Evolutionary conservation across 306 rosid genomes (phyloP), one percentile per base, ranked within the genome.

Genomic region (Castanopsis chinensis): DNA sequence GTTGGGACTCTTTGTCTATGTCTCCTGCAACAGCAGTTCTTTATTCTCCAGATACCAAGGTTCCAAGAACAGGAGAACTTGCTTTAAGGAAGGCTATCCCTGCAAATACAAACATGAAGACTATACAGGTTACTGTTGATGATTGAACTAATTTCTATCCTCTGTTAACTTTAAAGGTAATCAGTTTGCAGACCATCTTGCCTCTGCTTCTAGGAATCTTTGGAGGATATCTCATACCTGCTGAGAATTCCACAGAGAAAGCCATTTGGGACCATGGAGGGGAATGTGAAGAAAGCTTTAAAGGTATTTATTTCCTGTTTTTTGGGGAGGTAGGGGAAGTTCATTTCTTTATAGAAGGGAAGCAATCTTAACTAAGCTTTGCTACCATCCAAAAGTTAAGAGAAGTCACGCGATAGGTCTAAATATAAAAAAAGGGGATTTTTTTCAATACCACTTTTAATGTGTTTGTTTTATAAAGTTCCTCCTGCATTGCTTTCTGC

Each of bases 181-280:
- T 73, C 79, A 63, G 57, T 54, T 75, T 80, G 17, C 23, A 45
- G 53, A 70, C 17, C 43, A 59, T 49, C 71, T 64, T 82, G 55
- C 73, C 75, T 80, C 37, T 68, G 37, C 69, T 73, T 81, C 15
- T 82, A 94, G 99, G 99, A 91, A 32, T 69, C 97, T 69, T 87
- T 94, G 21, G 99, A 92, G 75, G 97, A 94, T 78, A 90, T 94
- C 71, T 89, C 91, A 1, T 94, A 94, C 89, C 82, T 91, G 79
- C 85, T 92, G 67, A 90, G 97, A 89, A 94, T 94, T 85, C 97
- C 99, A 5, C 97, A 94, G 78, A 87, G 99, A 77, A 94, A 92
- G 77, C 97, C 99, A 71, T 94, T 81, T 81, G 99, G 99, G 78
- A 90, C 97, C 56, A 94, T 94, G 99, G 97, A 94, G 84, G 91